Conservation (phyloP, 345 rosid species). For the Eucalyptus lansdowneana region DNA sequence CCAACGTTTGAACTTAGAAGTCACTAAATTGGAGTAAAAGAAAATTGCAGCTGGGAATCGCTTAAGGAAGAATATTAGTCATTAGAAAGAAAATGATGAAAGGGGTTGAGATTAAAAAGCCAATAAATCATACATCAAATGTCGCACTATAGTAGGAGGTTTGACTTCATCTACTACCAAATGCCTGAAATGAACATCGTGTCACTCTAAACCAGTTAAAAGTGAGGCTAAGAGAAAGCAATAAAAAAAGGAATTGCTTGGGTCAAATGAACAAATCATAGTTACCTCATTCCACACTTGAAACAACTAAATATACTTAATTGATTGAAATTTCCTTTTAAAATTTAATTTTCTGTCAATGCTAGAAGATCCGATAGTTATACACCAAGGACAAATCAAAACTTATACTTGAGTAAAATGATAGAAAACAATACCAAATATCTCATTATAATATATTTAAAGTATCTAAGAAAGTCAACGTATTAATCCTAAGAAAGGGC, state of each 20-base stretch:
- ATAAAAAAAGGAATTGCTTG: not conserved
- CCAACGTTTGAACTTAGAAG: not conserved
- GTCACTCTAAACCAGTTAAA: too few species aligned
- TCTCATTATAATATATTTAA: too few species aligned
- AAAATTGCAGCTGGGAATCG: too few species aligned
- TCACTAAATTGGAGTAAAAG: not conserved
- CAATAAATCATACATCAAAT: not conserved
- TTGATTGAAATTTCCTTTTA: too few species aligned
- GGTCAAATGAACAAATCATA: not conserved
- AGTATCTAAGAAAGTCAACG: not conserved
- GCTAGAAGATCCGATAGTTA: not conserved
- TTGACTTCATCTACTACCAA: accelerated
- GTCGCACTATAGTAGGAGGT: accelerated
- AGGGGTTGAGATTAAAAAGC: not conserved
- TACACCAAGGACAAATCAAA: accelerated
- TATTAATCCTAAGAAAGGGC: not conserved
- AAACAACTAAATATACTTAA: too few species aligned
- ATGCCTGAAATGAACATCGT: accelerated
- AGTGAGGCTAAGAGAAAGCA: not conserved
- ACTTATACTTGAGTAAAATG: not conserved
- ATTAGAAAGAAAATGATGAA: not conserved
- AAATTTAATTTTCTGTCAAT: accelerated
- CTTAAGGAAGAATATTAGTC: not conserved
- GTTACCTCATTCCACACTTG: not conserved
- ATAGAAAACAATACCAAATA: too few species aligned